phyloP scores from a whole-genome alignment of 129 eudicot genomes.

The Arctium lappa region DNA sequence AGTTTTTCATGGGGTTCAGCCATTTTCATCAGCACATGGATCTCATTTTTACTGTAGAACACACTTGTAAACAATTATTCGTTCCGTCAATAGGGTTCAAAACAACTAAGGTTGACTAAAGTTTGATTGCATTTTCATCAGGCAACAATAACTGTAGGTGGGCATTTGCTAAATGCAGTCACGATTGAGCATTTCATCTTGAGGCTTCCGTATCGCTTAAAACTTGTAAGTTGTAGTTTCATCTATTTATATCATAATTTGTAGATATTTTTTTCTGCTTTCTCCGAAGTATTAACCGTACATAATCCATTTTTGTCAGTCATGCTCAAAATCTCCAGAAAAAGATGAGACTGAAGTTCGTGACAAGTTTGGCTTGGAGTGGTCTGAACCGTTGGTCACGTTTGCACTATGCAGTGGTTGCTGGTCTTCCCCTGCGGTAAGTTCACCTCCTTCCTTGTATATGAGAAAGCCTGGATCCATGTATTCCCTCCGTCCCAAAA shows the following conservation, averaged over 20 bases:
- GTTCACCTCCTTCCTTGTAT: constrained; percentile 12
- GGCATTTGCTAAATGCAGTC: constrained; percentile 64
- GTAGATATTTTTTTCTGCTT: neutral
- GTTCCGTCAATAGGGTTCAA: neutral
- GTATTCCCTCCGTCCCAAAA: neutral
- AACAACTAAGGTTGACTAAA: neutral
- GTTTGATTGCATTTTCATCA: constrained; percentile 29
- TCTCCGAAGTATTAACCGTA: neutral
- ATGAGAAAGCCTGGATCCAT: neutral
- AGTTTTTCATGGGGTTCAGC: neutral
- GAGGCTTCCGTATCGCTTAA: constrained; percentile 70
- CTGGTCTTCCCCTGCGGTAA: constrained; percentile 98
- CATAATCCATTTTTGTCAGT: constrained; percentile 25
- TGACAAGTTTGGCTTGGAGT: constrained; percentile 70
- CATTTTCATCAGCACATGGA: neutral
- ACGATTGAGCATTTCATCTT: constrained; percentile 83
- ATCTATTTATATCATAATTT: neutral
- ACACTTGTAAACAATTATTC: neutral
- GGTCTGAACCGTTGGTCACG: constrained; percentile 85
- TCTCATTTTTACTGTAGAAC: neutral
- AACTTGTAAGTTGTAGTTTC: constrained; percentile 51
- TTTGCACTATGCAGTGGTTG: constrained; percentile 94
- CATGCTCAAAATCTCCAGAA: constrained; percentile 47
- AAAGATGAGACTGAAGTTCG: constrained; percentile 49
- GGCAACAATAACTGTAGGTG: constrained; percentile 84